Evolutionary conservation across 805 yeast species (phyloP).

Genomic region (Lipomyces kockii): DNA sequence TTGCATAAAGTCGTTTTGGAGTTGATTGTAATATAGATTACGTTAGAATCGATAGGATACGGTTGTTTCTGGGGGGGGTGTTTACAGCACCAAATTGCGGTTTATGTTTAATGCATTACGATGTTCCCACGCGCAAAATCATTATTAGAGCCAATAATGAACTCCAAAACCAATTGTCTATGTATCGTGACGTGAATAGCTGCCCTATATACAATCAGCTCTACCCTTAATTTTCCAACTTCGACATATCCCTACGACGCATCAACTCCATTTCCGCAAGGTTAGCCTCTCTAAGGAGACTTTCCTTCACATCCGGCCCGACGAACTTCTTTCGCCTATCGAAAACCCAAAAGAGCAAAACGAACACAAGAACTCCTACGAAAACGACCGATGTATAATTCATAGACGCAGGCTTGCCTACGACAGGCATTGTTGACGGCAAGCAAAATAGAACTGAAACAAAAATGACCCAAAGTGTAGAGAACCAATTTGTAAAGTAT

Average conservation of each 20-base stretch:
- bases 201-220: no score
- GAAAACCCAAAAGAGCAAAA: conserved; percentile 52
- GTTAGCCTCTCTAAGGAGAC: conserved; percentile 9
- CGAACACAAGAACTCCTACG: conserved; percentile 48
- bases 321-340: conserved; percentile 60
- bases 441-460: conserved; percentile 56
- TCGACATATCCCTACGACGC: background rate
- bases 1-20: no score
- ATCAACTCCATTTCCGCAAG: conserved; percentile 4
- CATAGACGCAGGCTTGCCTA: conserved; percentile 50
- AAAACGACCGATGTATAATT: conserved; percentile 59
- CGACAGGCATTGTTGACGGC: conserved; percentile 57
- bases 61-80: no score
- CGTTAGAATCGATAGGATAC: background rate
- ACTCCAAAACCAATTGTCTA: background rate
- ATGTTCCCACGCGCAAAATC: background rate
- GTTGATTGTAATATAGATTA: background rate
- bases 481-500: conserved; percentile 12
- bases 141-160: background rate
- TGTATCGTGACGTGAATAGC: no score
- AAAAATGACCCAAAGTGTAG: conserved; percentile 54
- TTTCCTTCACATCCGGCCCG: conserved; percentile 44
- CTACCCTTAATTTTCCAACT: background rate
- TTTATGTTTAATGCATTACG: background rate
- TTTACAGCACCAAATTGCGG: no score